Evolutionary conservation across 495 filamentous ascomycete genomes (phyloP).

Genomic region (Talaromyces wortmannii): DNA sequence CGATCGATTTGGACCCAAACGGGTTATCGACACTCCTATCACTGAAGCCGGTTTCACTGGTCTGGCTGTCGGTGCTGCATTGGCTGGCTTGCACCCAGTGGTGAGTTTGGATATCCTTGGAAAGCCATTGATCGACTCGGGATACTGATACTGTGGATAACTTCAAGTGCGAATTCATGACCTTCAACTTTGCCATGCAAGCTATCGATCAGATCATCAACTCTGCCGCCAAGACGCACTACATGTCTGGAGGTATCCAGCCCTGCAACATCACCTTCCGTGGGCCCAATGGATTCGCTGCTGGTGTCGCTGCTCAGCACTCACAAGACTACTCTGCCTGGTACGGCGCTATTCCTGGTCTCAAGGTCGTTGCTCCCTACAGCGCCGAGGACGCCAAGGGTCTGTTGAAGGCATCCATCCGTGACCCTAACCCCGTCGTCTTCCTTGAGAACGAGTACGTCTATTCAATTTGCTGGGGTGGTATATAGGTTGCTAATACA

Average conservation of each 20-base stretch:
- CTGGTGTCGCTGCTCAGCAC: constrained; percentile 95
- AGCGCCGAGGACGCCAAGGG: constrained; percentile 98
- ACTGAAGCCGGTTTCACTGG: constrained; percentile 93
- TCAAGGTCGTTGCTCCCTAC: constrained; percentile 95
- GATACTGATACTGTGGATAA: constrained; percentile 3
- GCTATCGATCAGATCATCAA: constrained; percentile 99
- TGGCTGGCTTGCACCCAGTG: constrained; percentile 89
- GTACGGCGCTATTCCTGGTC: constrained; percentile 95
- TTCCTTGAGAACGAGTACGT: constrained; percentile 91
- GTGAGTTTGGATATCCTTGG: constrained; percentile 45
- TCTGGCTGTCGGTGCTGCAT: constrained; percentile 87
- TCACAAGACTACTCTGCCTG: constrained; percentile 97
- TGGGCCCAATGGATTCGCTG: constrained; percentile 94
- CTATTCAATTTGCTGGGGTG: neutral
- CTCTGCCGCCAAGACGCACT: constrained; percentile 97
- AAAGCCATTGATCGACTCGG: neutral
- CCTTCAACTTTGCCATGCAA: constrained; percentile 99
- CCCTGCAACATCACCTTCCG: constrained; percentile 99
- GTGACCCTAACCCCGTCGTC: constrained; percentile 94
- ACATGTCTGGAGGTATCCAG: constrained; percentile 99
- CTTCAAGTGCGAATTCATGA: constrained; percentile 96
- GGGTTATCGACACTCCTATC: constrained; percentile 97
- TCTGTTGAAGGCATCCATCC: constrained; percentile 92
- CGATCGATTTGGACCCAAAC: constrained; percentile 94
- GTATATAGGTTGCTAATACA: too few relatives aligned